Evolutionary conservation across 129 eudicot species (phyloP), one percentile per base, ranked within the genome.

Genomic region (Tanacetum coccineum): DNA sequence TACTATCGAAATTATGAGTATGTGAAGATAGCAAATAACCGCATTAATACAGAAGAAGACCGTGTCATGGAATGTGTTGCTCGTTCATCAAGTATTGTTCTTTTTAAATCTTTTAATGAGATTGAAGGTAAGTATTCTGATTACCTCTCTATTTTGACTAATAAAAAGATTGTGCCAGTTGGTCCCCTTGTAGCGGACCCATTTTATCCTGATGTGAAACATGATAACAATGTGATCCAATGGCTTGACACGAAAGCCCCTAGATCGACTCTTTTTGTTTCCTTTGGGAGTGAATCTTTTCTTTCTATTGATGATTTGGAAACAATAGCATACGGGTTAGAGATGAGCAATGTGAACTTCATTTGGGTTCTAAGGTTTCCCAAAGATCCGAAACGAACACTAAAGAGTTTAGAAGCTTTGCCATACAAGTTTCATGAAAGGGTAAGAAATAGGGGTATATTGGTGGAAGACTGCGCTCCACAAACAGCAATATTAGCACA

Each of bases 401-500:
- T 9, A 20, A 53, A 50, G 20, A 13, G 21, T 64, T 52, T 26
- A 11, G 71, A 63, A 20, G 60, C 50, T 19, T 26, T 73, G 45
- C 71, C 78, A n/a, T 1, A 13, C 15, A 71, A 71, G 20, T 64
- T 73, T 73, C 48, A 25, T 39, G 56, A 73, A 30, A 72, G 70
- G 69, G 55, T 72, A 4, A 14, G 21, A 11, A 22, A 42, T 7
- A 72, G 63, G 45, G 76, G 76, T n/a, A 9, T 30, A 19, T 12
- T 72, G 13, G 53, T 62, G 1, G 62, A 62, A 2, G 76, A 70
- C 22, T 72, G 76, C 70, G 76, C 55, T 17, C 76, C 76, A 72
- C 76, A 72, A 62, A 20, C 62, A 8, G 52, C 20, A 3, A 50
- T 72, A 0, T 32, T 72, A 26, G 19, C 25, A 50, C 76, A 72